These are phyloP conservation scores for Tagetes patula DNA, from an alignment of 129 eudicot species.

Conservation along the genomic window DNA sequence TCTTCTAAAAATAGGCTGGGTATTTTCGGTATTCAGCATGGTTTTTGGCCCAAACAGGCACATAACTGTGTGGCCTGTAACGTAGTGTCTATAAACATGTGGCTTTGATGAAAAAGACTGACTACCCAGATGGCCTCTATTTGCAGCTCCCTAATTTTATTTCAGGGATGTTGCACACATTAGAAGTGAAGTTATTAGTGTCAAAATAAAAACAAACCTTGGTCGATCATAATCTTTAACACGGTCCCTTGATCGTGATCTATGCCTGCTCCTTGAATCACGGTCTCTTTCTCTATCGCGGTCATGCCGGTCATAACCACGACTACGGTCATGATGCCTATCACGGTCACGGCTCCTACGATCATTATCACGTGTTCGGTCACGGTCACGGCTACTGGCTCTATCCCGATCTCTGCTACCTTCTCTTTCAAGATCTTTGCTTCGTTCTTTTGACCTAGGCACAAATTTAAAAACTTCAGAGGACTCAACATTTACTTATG, in stretches of 20 bases:
- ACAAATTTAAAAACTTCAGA: neutral
- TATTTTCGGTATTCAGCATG: neutral
- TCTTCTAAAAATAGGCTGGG: neutral
- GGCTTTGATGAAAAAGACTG: neutral
- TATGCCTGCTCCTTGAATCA: constrained; percentile 78
- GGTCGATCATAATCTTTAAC: constrained; percentile 81
- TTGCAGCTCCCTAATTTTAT: neutral
- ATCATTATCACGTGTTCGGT: constrained; percentile 53
- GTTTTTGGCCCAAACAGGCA: neutral
- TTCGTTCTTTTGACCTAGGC: constrained; percentile 77
- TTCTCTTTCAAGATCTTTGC: constrained; percentile 64
- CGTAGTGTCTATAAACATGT: neutral
- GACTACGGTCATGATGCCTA: constrained; percentile 60
- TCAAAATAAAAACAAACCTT: constrained; percentile 43
- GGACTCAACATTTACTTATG: neutral
- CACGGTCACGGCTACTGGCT: constrained; percentile 62
- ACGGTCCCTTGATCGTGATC: constrained; percentile 85
- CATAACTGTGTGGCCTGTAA: neutral
- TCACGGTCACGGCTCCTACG: constrained; percentile 85
- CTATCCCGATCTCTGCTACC: constrained; percentile 69
- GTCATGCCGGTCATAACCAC: constrained; percentile 63
- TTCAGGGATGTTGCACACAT: neutral
- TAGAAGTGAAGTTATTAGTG: neutral
- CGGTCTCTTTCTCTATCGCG: constrained; percentile 71
- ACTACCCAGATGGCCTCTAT: neutral